Base-by-base conservation (phyloP, 2,329 filamentous ascomycete genomes). In the Pseudogymnoascus sp. region DNA sequence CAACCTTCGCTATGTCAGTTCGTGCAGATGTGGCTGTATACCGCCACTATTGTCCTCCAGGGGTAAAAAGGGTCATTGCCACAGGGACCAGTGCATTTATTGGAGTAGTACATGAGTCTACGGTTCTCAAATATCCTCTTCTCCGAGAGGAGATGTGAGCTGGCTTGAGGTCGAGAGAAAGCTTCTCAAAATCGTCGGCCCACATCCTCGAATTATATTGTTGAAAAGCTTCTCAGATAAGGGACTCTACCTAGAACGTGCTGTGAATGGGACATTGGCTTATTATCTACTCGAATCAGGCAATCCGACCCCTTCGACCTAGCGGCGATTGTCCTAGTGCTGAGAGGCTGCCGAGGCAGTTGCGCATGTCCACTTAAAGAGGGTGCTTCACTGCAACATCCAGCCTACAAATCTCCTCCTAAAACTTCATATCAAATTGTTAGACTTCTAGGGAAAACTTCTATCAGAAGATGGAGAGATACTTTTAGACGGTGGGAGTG, bases 391-490 rank as follows among this genome's bases (percentile, higher is more conserved):
- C 31, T 64, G 64, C 46, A 62, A 64, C 31, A 64, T 65, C 24
- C 37, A 64, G 28, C 37, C 61, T 46, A 60, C 31, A 11, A 65
- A 65, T 24, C 65, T 67, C 2, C 19, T 19, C 12, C 60, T 62
- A 4, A 26, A 63, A 31, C 56, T 62, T 6, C 35, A 31, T 3
- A 12, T 68, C 16, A 61, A 61, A 40, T 56, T 66, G 6, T 38
- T 31, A 14, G 66, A 68, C 31, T 68, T 68, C 37, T 35, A 65
- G 37, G 59, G 19, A 59, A 61, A 40, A 56, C 8, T 26, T 16
- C 37, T 68, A 1, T 66, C 66, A 2, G 62, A 62, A 19, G 31
- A 61, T 12, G 66, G 65, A 8, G 31, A 68, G 2, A 61, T 64
- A 8, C 11, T 68, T 19, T 12, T 66, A 4, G 61, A 61, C 11